Base-by-base conservation (phyloP, 352 stramenopile species). In the Pilasporangium apinafurcum region DNA sequence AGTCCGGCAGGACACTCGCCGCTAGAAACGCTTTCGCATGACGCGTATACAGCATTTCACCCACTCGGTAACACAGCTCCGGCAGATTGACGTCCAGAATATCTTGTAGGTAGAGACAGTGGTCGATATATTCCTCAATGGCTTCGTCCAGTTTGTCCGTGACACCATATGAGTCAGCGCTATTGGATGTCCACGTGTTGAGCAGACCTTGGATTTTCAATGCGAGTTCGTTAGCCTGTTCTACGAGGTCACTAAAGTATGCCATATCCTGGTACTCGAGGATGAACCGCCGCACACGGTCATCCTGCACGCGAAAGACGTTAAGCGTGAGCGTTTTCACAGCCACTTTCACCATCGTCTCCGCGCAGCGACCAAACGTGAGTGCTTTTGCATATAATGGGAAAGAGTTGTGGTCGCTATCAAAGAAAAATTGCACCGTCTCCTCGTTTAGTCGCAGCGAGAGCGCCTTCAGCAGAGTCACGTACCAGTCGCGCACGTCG, bases 351-450 rank as follows among this genome's bases (percentile, higher is more conserved):
- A 94, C 66, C 79, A 92, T 91, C 27, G 72, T 85, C 54, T 94
- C 82, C 10, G 69, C 53, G 58, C 77, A 90, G 1, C 77, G 55
- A 17, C 74, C 63, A 43, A 94, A 92, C 30, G 50, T 44, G 28
- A 94, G 58, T 33, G 82, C 82, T 24, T 84, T 65, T 27, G 73
- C 56, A 49, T 91, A 92, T 5, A 94, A 48, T 36, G 82, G 78
- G 55, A 94, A 94, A 24, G 57, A 48, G 30, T 56, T 37, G 12
- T 45, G 34, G 39, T 66, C 58, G 16, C 65, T 65, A 55, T 85
- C 68, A 36, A 94, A 75, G 44, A 95, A 95, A 63, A 95, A 95
- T 59, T 95, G 84, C 38, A 95, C 84, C 20, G 84, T 94, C 47
- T 94, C 78, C 20, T 77, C 65, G 43, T 92, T 93, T n/a, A 95